These are phyloP conservation scores for Verticillium longisporum DNA, from an alignment of 2,329 filamentous ascomycete species.

Conservation along the genomic window DNA sequence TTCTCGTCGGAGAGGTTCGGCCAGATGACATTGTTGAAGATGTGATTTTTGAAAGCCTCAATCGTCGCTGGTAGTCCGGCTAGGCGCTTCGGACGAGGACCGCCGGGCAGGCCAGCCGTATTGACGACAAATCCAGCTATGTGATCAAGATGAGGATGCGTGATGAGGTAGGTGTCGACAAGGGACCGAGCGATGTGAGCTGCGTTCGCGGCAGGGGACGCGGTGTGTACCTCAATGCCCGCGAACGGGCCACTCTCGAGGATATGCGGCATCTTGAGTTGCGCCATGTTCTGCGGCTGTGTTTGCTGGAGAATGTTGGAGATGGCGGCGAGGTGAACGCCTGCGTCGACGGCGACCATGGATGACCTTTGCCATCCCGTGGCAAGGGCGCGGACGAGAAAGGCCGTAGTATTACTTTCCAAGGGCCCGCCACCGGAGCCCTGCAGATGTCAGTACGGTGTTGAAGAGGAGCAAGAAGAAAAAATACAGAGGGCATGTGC, in stretches of 20 bases:
- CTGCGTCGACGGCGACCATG: slow-evolving; percentile 86
- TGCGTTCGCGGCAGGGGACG: slow-evolving; percentile 68
- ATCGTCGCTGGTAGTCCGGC: slow-evolving; percentile 87
- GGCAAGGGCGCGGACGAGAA: slow-evolving; percentile 76
- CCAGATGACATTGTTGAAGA: slow-evolving; percentile 98
- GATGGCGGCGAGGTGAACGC: slow-evolving; percentile 82
- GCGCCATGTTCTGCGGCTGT: slow-evolving; percentile 28
- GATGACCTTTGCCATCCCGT: slow-evolving; percentile 78
- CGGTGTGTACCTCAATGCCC: slow-evolving; percentile 64
- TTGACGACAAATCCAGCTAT: slow-evolving; percentile 89
- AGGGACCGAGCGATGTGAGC: slow-evolving; percentile 71
- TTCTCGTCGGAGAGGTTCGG: slow-evolving; percentile 96
- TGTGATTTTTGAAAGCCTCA: slow-evolving; percentile 82
- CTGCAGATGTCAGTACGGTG: slow-evolving; percentile 34
- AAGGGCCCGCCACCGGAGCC: slow-evolving; percentile 83
- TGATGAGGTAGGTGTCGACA: slow-evolving; percentile 85
- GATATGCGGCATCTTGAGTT: slow-evolving; percentile 40
- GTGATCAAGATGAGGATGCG: slow-evolving; percentile 95
- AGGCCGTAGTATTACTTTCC: slow-evolving; percentile 84
- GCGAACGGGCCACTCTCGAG: slow-evolving; percentile 69
- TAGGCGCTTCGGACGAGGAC: slow-evolving; percentile 71
- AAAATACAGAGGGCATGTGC: neutral
- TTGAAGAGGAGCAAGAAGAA: neutral
- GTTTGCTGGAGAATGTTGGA: slow-evolving; percentile 65
- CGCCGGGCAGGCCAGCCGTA: slow-evolving; percentile 74